Percentiles rank a stretch among this genome's conserved stretches.
phyloP scores from a whole-genome alignment of 1,284 basidiomycete species.

The Boletus mariae region DNA sequence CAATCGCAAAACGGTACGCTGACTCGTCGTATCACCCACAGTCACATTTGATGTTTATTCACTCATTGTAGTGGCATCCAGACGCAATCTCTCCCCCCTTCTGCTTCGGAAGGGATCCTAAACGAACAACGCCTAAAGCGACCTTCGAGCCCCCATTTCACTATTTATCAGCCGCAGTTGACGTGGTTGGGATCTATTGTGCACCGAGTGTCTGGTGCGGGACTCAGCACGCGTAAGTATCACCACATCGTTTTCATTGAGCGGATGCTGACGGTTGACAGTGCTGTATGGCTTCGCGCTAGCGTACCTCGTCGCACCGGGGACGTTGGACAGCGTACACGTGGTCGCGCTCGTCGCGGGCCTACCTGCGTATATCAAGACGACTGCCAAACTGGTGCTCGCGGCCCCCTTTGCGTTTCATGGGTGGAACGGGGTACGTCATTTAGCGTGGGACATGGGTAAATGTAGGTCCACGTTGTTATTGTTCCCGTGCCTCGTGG shows the following conservation, averaged over 20 bases:
- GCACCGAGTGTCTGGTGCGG: slow-evolving; percentile 83
- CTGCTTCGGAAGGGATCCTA: slow-evolving; percentile 63
- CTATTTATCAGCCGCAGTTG: slow-evolving; percentile 94
- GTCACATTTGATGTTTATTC: background rate
- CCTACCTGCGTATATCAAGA: slow-evolving; percentile 74
- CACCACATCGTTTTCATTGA: background rate
- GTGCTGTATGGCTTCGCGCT: slow-evolving; percentile 89
- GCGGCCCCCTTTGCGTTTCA: slow-evolving; percentile 90
- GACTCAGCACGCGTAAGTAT: slow-evolving; percentile 71
- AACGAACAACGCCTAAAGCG: slow-evolving; percentile 84
- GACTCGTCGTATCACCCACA: background rate
- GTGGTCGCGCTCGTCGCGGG: slow-evolving; percentile 70
- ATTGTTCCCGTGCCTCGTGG: background rate
- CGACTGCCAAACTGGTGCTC: slow-evolving; percentile 69
- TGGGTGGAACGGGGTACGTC: slow-evolving; percentile 85
- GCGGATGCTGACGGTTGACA: slow-evolving; percentile 27
- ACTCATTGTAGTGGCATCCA: slow-evolving; percentile 39
- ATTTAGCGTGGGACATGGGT: slow-evolving; percentile 88
- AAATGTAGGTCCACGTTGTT: slow-evolving; percentile 62
- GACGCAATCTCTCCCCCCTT: slow-evolving; percentile 51
- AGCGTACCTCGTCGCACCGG: slow-evolving; percentile 82
- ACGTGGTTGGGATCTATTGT: slow-evolving; percentile 87
- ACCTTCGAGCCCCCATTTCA: slow-evolving; percentile 89
- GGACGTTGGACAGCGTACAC: slow-evolving; percentile 74
- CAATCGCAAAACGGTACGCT: slow-evolving; percentile 46